Evolutionary conservation across 768 basidiomycete genomes (phyloP), one percentile per base, ranked within the genome.

Genomic region (Boletus rubescentipes): DNA sequence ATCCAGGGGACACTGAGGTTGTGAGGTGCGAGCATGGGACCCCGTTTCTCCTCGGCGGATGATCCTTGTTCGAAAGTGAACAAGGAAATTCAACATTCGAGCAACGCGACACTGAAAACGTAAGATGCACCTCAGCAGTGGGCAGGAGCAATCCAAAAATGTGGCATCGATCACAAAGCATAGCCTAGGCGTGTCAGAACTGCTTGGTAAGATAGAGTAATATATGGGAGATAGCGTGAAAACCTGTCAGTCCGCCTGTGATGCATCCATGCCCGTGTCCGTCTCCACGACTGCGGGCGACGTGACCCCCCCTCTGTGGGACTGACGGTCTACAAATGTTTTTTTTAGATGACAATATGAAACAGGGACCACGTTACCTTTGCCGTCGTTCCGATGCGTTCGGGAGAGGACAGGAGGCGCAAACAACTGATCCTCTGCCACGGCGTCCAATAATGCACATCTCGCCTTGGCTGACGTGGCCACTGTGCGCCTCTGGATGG

Each of bases 401-500:
- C 52, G 64, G 64, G 49, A 5, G 37, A 62, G 34, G 2, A 52
- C 37, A 51, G 54, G 61, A 31, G 52, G 48, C 3, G 54, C 54
- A 5, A 66, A 21, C n/a, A 64, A 45, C 15, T 51, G 64, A 55
- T 60, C 57, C 41, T 64, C 63, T 36, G 38, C 46, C 31, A 36
- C 14, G 8, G 39, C 30, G 12, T 31, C 31, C 26, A 54, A 5
- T 8, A 6, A 31, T 15, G 63, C 21, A 44, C 35, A 54, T 56
- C 52, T 48, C 8, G 34, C 41, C 18, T 59, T 58, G 37, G 65
- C 59, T 67, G 59, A 54, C 46, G 53, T 21, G 40, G 53, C 63
- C 4, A 21, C 40, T 38, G 16, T n/a, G 32, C 57, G 46, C 44
- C 67, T 52, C 46, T 58, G 36, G 21, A 53, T n/a, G 35, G 58